Percentiles rank a stretch among this genome's conserved stretches.
Conservation (phyloP, 805 yeast species). For the Novakomyces olei region DNA sequence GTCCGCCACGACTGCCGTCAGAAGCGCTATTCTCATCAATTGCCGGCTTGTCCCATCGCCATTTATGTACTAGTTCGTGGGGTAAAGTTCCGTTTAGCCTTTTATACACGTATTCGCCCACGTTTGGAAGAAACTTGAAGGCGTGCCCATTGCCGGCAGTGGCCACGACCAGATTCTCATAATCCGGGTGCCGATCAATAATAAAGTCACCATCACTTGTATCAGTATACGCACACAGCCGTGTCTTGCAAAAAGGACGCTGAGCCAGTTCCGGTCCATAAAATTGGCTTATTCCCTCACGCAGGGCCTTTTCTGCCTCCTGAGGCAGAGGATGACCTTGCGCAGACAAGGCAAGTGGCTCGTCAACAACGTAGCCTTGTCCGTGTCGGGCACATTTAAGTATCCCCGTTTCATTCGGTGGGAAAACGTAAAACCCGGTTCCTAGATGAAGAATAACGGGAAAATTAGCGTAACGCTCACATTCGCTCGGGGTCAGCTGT, state of each 20-base stretch:
- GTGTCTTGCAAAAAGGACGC: background rate
- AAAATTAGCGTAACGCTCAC: constrained; percentile 5
- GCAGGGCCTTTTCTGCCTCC: background rate
- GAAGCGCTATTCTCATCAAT: no score
- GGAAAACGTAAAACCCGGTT: constrained; percentile 10
- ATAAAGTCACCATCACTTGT: constrained; percentile 1
- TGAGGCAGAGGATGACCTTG: background rate
- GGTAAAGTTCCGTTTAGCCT: background rate
- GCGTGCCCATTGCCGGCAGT: constrained; percentile 2
- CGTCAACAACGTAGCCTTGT: constrained; percentile 10
- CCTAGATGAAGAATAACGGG: constrained; percentile 11
- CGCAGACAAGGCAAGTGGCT: background rate
- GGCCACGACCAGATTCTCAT: background rate
- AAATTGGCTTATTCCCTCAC: background rate
- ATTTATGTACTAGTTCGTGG: background rate
- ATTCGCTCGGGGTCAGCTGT: constrained; percentile 9
- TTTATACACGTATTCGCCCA: constrained; percentile 1
- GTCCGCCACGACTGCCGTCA: no score
- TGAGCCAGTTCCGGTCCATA: background rate
- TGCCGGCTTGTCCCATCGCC: constrained; percentile 3
- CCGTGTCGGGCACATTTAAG: constrained; percentile 11
- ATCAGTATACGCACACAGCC: background rate
- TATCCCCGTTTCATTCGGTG: constrained; percentile 9
- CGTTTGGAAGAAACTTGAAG: constrained; percentile 1
- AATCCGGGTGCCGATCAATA: background rate